Conservation (phyloP, 2,329 filamentous ascomycete species). For the Beauveria caledonica region DNA sequence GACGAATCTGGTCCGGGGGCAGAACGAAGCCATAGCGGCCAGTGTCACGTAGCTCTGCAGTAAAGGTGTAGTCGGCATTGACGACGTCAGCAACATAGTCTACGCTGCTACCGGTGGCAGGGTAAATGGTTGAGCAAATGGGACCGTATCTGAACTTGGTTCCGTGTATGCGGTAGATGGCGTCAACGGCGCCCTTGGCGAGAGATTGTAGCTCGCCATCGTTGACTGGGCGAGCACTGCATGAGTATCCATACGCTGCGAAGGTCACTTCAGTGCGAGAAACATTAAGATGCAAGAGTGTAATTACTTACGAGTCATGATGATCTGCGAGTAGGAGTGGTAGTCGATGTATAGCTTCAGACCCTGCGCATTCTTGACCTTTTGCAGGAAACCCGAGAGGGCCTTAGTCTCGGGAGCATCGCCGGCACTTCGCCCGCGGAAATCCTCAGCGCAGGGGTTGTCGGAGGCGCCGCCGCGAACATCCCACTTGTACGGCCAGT, state of each 20-base stretch:
- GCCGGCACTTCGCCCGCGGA: conserved; percentile 33
- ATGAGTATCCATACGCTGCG: conserved; percentile 51
- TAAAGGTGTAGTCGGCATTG: conserved; percentile 33
- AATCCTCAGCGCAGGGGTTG: conserved; percentile 43
- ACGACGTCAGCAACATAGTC: conserved; percentile 38
- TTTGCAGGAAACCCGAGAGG: conserved; percentile 30
- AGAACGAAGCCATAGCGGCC: conserved; percentile 35
- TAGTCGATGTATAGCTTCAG: conserved; percentile 57
- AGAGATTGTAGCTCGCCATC: conserved; percentile 40
- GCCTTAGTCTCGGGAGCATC: conserved; percentile 44
- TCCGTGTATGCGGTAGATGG: conserved; percentile 38
- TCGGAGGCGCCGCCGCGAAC: conserved; percentile 41
- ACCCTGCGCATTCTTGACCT: conserved; percentile 31
- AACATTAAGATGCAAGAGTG: conserved; percentile 24
- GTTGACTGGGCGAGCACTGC: conserved; percentile 37
- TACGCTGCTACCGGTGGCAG: conserved; percentile 38
- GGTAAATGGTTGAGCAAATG: conserved; percentile 54
- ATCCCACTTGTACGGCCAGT: conserved; percentile 50
- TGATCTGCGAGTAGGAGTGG: conserved; percentile 54
- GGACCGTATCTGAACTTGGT: conserved; percentile 36
- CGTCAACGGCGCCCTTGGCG: conserved; percentile 38
- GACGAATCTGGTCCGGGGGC: conserved; percentile 33
- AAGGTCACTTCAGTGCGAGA: conserved; percentile 43
- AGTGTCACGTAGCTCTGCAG: conserved; percentile 29
- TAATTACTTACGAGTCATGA: conserved; percentile 46